A percentile compares a stretch with the other conserved stretches of the same genome.
These are phyloP conservation scores for Capsicum rhomboideum DNA, from an alignment of 257 asterid species.

Conservation along the genomic window DNA sequence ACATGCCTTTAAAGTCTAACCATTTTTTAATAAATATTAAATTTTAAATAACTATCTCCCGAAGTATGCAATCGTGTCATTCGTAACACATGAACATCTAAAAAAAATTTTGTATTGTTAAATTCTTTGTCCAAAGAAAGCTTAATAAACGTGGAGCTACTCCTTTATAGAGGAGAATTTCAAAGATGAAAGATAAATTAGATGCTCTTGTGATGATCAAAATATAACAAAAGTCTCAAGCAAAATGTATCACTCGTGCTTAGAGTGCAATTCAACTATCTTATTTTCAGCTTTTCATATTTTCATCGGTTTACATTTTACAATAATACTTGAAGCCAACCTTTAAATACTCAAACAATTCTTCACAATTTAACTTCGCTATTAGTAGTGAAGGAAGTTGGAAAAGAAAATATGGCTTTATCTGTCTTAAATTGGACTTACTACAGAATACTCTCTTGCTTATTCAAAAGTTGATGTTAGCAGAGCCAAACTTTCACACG, in stretches of 20 bases:
- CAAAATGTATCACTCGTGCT: background rate
- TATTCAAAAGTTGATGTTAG: background rate
- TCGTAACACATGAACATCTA: background rate
- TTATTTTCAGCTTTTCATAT: background rate
- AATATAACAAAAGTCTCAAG: background rate
- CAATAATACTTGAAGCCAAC: background rate
- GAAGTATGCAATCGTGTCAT: background rate
- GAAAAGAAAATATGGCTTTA: background rate
- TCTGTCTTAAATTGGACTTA: background rate
- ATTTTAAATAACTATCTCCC: background rate
- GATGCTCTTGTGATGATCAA: background rate
- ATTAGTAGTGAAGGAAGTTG: background rate
- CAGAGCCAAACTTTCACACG: too few relatives aligned
- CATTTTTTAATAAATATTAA: background rate
- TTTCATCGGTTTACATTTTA: background rate
- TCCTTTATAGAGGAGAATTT: background rate
- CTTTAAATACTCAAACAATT: background rate
- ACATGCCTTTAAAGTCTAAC: background rate
- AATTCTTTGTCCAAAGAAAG: background rate
- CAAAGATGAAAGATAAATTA: background rate
- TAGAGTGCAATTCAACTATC: background rate
- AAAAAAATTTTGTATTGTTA: background rate
- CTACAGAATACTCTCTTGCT: background rate
- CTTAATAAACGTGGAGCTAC: background rate
- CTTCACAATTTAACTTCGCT: background rate